Evolutionary conservation across 1,284 basidiomycete genomes (phyloP).

Genomic region (Coniferiporia weirii): DNA sequence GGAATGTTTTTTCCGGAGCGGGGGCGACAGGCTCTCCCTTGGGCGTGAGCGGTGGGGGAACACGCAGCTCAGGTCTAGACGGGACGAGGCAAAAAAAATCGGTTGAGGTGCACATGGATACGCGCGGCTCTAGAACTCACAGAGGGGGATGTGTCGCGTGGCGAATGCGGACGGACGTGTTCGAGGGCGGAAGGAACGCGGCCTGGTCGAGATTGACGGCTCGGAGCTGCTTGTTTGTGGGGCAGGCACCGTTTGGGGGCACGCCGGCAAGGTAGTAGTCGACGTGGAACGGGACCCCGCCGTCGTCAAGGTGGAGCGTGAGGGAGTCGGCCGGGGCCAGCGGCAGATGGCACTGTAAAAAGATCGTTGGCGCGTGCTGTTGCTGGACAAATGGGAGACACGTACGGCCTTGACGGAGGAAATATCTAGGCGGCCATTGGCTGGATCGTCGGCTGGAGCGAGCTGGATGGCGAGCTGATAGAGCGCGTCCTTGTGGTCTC

Average conservation of each 20-base stretch:
- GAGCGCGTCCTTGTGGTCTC: conserved; percentile 38
- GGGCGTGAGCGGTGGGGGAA: conserved; percentile 59
- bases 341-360: conserved; percentile 54
- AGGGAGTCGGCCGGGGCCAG: conserved; percentile 49
- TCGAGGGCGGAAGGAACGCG: conserved; percentile 34
- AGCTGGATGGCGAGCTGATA: conserved; percentile 73
- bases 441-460: conserved; percentile 37
- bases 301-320: conserved; percentile 47
- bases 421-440: conserved; percentile 43
- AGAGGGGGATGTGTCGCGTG: conserved; percentile 47
- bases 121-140: conserved; percentile 35
- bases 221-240: conserved; percentile 26
- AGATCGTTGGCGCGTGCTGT: conserved; percentile 12
- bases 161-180: conserved; percentile 50
- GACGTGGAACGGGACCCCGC: conserved; percentile 49
- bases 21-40: conserved; percentile 61
- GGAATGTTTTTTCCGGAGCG: conserved; percentile 66
- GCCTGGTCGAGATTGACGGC: conserved; percentile 26
- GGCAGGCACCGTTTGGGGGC: conserved; percentile 62
- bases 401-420: conserved; percentile 71
- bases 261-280: conserved; percentile 67
- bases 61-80: conserved; percentile 56
- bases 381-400: conserved; percentile 22
- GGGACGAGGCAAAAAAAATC: background rate
- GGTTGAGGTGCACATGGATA: conserved; percentile 1